These are phyloP conservation scores for Trichoderma sp. DNA, from an alignment of 2,329 filamentous ascomycete genomes.

Conservation along the genomic window DNA sequence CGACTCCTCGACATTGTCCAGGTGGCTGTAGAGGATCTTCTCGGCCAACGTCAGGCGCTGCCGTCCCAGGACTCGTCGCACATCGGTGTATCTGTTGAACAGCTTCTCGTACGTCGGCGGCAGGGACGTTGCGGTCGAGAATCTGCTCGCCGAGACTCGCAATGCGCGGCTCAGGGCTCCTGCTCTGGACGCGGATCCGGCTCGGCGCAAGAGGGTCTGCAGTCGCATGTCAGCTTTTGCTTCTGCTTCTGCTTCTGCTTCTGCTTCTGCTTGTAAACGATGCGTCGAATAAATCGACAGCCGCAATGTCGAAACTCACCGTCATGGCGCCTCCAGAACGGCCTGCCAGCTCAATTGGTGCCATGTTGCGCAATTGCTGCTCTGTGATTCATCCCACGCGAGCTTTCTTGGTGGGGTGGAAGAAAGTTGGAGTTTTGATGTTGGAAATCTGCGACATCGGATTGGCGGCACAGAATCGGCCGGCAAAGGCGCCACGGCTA, in stretches of 20 bases:
- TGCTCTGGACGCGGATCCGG: slow-evolving; percentile 30
- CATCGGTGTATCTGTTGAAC: slow-evolving; percentile 70
- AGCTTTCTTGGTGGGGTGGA: slow-evolving; percentile 25
- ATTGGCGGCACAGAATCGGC: slow-evolving; percentile 31
- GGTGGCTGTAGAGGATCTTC: slow-evolving; percentile 96
- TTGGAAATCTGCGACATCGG: slow-evolving; percentile 35
- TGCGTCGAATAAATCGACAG: background rate
- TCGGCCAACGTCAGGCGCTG: slow-evolving; percentile 81
- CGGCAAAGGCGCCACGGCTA: background rate
- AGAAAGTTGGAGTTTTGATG: no score
- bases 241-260: background rate
- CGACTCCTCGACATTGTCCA: slow-evolving; percentile 85
- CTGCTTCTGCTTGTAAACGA: slow-evolving; percentile 13
- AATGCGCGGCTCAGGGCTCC: slow-evolving; percentile 14
- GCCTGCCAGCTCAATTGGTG: slow-evolving; percentile 49
- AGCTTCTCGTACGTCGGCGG: slow-evolving; percentile 80
- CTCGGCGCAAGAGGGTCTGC: slow-evolving; percentile 39
- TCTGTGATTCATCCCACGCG: slow-evolving; percentile 14
- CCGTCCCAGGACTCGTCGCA: slow-evolving; percentile 66
- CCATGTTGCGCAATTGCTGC: slow-evolving; percentile 37
- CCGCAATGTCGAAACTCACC: slow-evolving; percentile 33
- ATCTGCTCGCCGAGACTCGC: slow-evolving; percentile 29
- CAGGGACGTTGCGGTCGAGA: slow-evolving; percentile 43
- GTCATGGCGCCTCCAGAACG: slow-evolving; percentile 47
- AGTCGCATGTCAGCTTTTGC: background rate